These are phyloP conservation scores for Amaranthus palmeri DNA, from an alignment of 148 eudicot species.

Conservation along the genomic window DNA sequence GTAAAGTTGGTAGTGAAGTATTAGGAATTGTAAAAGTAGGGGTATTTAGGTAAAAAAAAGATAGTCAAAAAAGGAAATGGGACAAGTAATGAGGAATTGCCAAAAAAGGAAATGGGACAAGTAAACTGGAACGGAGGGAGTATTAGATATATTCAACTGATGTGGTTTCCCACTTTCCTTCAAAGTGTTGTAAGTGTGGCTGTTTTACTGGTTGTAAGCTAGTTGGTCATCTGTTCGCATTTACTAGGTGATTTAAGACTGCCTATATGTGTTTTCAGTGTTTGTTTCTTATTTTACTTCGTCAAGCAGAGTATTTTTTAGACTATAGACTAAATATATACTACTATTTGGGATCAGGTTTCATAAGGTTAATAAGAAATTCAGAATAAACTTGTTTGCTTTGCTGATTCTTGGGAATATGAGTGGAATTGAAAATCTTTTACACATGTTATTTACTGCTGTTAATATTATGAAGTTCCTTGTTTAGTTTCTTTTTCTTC, in stretches of 20 bases:
- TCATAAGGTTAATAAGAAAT: not conserved
- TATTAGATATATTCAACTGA: not conserved
- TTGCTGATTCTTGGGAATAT: not conserved
- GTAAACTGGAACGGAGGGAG: too few relatives aligned
- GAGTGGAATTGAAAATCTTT: not conserved
- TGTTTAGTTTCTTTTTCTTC: slow-evolving; percentile 1
- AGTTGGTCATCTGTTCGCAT: not conserved
- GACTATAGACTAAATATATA: not conserved
- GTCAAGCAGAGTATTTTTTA: too few relatives aligned
- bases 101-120: too few relatives aligned
- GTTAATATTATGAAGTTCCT: too few relatives aligned
- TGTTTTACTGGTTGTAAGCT: not conserved
- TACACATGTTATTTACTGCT: not conserved
- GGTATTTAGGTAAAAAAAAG: too few relatives aligned
- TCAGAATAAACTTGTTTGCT: not conserved
- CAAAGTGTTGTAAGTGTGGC: not conserved
- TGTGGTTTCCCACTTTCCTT: not conserved
- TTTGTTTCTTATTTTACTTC: too few relatives aligned
- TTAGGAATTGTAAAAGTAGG: too few relatives aligned
- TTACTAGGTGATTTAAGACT: too few relatives aligned
- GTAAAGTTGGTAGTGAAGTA: too few relatives aligned
- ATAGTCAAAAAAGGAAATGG: too few relatives aligned
- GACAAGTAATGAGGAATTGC: too few relatives aligned
- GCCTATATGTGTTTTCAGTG: too few relatives aligned
- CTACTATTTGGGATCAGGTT: not conserved